phyloP scores from a whole-genome alignment of 2,329 filamentous ascomycete species.

The Beauveria asiatica region DNA sequence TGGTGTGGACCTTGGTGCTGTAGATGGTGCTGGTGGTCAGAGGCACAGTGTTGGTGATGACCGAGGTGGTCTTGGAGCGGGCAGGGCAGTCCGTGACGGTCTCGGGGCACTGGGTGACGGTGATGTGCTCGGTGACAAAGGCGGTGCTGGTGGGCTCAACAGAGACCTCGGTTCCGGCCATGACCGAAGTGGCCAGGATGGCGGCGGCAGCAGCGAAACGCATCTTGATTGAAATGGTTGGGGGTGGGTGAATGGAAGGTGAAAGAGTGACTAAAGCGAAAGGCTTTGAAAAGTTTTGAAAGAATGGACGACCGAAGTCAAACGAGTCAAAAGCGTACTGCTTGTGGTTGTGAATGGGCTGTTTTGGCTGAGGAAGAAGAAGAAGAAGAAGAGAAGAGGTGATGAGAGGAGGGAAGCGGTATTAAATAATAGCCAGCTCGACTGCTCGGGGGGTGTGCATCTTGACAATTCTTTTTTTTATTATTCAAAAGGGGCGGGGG shows the following conservation, averaged over 20 bases:
- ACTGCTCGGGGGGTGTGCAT: background rate
- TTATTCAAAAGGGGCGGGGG: background rate
- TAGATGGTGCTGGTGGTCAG: slow-evolving; percentile 47
- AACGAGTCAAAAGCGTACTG: slow-evolving; percentile 30
- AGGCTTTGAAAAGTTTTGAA: slow-evolving; percentile 28
- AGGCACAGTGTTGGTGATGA: slow-evolving; percentile 31
- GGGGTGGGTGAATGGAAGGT: slow-evolving; percentile 23
- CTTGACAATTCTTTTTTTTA: background rate
- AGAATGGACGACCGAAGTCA: slow-evolving; percentile 54
- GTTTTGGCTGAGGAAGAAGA: slow-evolving; percentile 34
- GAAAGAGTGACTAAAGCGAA: slow-evolving; percentile 22
- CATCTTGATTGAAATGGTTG: slow-evolving; percentile 44
- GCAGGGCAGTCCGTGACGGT: slow-evolving; percentile 54
- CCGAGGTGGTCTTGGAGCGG: slow-evolving; percentile 28
- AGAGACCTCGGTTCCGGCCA: slow-evolving; percentile 22
- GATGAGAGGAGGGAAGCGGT: slow-evolving; percentile 29
- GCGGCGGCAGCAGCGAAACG: slow-evolving; percentile 47
- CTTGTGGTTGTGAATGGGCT: slow-evolving; percentile 30
- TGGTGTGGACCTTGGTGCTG: slow-evolving; percentile 49
- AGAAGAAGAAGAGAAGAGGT: slow-evolving; percentile 20
- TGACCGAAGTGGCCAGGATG: slow-evolving; percentile 34
- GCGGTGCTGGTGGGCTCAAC: slow-evolving; percentile 33
- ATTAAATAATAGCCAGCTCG: slow-evolving; percentile 34
- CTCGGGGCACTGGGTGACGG: slow-evolving; percentile 53
- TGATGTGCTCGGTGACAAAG: slow-evolving; percentile 50